phyloP scores from a whole-genome alignment of 2,329 filamentous ascomycete genomes.

The Ophiostoma tasmaniense region DNA sequence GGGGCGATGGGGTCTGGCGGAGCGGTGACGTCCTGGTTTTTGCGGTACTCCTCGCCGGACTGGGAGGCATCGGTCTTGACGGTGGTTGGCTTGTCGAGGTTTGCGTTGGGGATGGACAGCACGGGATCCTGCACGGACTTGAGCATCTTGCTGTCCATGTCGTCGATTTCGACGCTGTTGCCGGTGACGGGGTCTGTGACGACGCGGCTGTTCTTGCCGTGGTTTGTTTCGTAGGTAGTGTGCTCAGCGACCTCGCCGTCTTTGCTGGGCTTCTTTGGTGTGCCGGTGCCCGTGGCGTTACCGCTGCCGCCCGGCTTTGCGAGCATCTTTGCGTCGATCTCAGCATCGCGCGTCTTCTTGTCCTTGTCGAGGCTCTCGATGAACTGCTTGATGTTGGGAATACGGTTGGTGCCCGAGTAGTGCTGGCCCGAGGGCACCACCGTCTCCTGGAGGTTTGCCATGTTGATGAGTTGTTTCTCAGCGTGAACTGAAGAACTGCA shows the following conservation, averaged over 20 bases:
- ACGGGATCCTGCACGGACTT: slow-evolving; percentile 63
- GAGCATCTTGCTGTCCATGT: slow-evolving; percentile 52
- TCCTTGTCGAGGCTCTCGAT: slow-evolving; percentile 68
- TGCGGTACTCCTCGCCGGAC: slow-evolving; percentile 68
- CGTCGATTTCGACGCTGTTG: slow-evolving; percentile 68
- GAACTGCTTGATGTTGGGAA: slow-evolving; percentile 83
- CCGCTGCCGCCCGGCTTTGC: neutral
- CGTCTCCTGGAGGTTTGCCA: slow-evolving; percentile 31
- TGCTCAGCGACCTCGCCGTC: slow-evolving; percentile 36
- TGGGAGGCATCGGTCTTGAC: slow-evolving; percentile 64
- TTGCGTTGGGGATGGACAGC: slow-evolving; percentile 83
- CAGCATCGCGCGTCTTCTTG: slow-evolving; percentile 65
- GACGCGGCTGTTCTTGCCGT: slow-evolving; percentile 47
- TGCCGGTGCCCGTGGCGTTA: neutral
- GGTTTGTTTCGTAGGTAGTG: slow-evolving; percentile 33
- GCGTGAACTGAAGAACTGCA: neutral
- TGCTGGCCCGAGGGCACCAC: slow-evolving; percentile 49
- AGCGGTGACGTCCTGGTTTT: slow-evolving; percentile 80
- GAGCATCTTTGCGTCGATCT: slow-evolving; percentile 49
- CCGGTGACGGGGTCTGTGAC: slow-evolving; percentile 88
- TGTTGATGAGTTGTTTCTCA: neutral
- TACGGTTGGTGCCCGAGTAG: slow-evolving; percentile 74
- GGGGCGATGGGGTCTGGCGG: slow-evolving; percentile 78
- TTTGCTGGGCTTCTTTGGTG: slow-evolving; percentile 24
- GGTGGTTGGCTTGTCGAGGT: slow-evolving; percentile 65